Base-by-base conservation (phyloP, 768 basidiomycete genomes). In the Termitomyces sp. region DNA sequence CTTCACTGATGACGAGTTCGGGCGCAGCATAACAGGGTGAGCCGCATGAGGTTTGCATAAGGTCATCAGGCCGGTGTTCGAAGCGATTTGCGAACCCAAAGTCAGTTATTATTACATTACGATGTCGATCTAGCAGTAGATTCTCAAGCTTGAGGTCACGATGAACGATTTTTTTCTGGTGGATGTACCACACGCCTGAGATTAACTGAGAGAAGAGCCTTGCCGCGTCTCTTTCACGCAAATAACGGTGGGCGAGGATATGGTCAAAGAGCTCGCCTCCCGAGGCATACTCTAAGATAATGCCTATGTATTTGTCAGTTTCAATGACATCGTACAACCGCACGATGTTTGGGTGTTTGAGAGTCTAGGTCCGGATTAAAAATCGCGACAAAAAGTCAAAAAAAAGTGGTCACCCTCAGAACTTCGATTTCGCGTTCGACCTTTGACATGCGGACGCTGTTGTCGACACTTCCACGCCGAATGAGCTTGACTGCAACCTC, bases 401-500 rank as follows among this genome's bases (percentile, higher is more conserved):
- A 30, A 40, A 30, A 38, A 41, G 36, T 6, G 78, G 88, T 69
- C 69, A 97, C 97, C 77, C 90, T 86, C 52, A 99, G 79, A 28
- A 99, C 97, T 70, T 97, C 95, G 62, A 99, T 98, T 77, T 99
- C 97, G 60, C 97, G 82, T 73, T 96, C 92, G 49, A 99, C 95
- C 75, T 99, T 98, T 60, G 88, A 90, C 82, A 96, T 90, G 49
- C 95, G 83, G 5, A 91, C 84, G 14, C 83, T 77, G 57, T 83
- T 89, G 66, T 98, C 95, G 58, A 98, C 86, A 69, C 91, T 98
- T 35, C 94, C 94, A 56, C 95, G 78, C 56, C 95, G 82, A 67
- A 98, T 98, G 59, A 99, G 79, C 77, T 99, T 99, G 68, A 98
- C 95, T 13, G 96, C 96, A n/a, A 96, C 95, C 70, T 98, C 96